These are phyloP conservation scores for Blepharisma undulans DNA, from an alignment of 169 alveolate species.

Conservation along the genomic window DNA sequence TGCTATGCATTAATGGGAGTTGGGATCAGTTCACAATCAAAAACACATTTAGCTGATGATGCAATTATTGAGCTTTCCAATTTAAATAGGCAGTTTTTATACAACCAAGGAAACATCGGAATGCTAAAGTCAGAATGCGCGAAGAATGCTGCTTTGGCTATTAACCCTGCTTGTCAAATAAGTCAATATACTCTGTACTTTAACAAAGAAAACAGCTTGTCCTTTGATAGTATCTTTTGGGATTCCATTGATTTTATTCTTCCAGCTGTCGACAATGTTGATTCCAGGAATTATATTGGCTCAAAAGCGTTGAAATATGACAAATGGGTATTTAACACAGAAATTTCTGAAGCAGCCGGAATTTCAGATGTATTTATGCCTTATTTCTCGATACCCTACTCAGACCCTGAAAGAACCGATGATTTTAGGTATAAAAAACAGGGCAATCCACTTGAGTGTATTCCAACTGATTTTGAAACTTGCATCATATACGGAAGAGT, in stretches of 20 bases:
- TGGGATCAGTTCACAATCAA: conserved; percentile 90
- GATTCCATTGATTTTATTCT: conserved; percentile 89
- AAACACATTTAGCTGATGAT: conserved; percentile 95
- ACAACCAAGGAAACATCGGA: conserved; percentile 90
- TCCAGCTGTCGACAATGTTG: conserved; percentile 96
- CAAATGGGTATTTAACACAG: too few relatives aligned
- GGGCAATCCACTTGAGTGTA: conserved; percentile 94
- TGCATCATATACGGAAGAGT: conserved; percentile 99
- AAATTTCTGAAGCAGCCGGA: conserved; percentile 98
- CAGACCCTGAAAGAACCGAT: conserved; percentile 98
- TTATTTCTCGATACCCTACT: conserved; percentile 94
- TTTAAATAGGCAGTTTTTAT: conserved; percentile 96
- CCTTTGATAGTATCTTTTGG: conserved; percentile 97
- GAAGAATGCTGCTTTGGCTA: conserved; percentile 85
- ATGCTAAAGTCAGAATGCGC: conserved; percentile 74
- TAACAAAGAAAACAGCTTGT: conserved; percentile 94
- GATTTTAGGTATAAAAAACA: conserved; percentile 95
- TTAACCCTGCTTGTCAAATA: conserved; percentile 87
- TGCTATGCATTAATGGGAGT: conserved; percentile 96
- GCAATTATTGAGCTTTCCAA: conserved; percentile 97
- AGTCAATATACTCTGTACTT: conserved; percentile 83
- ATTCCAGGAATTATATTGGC: conserved; percentile 97
- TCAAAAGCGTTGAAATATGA: conserved; percentile 96
- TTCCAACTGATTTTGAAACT: conserved; percentile 98
- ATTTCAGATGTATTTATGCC: conserved; percentile 95